Base-by-base conservation (phyloP, 1,284 basidiomycete species). In the Pholiota adiposa region DNA sequence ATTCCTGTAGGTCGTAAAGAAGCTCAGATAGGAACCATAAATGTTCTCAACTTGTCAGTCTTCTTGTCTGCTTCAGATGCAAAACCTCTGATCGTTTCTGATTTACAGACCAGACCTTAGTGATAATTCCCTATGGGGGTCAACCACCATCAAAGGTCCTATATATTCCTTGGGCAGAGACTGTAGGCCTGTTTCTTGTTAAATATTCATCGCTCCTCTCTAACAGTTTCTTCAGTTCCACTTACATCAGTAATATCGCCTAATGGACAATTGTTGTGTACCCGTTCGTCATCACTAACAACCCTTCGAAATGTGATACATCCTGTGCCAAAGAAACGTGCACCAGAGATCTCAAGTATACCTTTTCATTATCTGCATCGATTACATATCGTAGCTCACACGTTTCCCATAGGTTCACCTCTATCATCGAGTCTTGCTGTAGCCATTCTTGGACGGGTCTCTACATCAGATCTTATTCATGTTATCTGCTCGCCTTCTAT, bases 401-500 rank as follows among this genome's bases (percentile, higher is more conserved):
- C 18, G 36, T 31, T 14, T n/a, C 29, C 4, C 43, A n/a, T 58
- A 64, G 64, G 31, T 54, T 50, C 60, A 27, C 63, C 64, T 27
- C 60, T 79, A 48, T 71, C 77, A n/a, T 53, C 68, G 61, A 63
- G 66, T 8, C 73, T 88, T 38, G 76, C 77, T 12, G 64, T 75
- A 40, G 79, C 84, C 27, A 73, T 85, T 40, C 73, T 79, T 38
- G 75, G 79, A 9, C 75, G 79, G 52, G 77, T 71, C 58, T 78
- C 82, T 12, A 75, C 81, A n/a, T 72, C 78, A 5, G 88, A 90
- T 65, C 72, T 89, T 36, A 76, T 80, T 19, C 84, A 86, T 63
- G 63, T 75, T 19, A 72, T 90, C 29, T 75, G 81, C 12, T 68
- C 72, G 34, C 71, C 79, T n/a, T 67, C 77, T 7, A 69, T 77